Conservation (phyloP, 257 asterid genomes). For the Plantago major region DNA sequence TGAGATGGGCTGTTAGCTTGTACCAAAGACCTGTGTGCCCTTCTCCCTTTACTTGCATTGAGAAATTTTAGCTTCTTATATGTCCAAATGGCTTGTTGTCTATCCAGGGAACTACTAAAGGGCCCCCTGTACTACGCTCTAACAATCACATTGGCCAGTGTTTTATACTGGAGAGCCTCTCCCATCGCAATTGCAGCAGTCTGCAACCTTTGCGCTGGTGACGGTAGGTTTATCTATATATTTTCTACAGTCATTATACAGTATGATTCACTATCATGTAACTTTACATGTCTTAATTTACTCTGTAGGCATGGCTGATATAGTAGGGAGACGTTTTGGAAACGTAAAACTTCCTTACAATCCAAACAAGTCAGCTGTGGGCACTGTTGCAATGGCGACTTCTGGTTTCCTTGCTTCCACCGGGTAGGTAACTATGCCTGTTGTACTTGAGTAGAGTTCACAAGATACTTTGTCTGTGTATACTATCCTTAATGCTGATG, state of each 20-base stretch:
- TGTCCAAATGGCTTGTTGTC: constrained; percentile 8
- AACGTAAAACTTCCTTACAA: constrained; percentile 77
- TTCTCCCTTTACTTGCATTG: background rate
- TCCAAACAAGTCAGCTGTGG: constrained; percentile 57
- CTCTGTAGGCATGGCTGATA: constrained; percentile 74
- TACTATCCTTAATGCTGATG: constrained; percentile 10
- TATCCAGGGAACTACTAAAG: constrained; percentile 84
- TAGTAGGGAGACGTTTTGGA: constrained; percentile 83
- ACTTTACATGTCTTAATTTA: background rate
- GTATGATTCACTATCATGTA: background rate
- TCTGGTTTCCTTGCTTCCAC: constrained; percentile 81
- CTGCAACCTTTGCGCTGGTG: constrained; percentile 95
- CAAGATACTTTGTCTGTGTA: background rate
- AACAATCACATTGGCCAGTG: constrained; percentile 69
- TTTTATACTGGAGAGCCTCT: constrained; percentile 83
- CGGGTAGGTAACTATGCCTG: constrained; percentile 48
- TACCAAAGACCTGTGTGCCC: too few species aligned
- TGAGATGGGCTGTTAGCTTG: too few species aligned
- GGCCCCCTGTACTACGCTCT: constrained; percentile 89
- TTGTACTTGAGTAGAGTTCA: background rate
- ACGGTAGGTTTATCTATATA: constrained; percentile 43
- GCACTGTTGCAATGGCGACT: constrained; percentile 68
- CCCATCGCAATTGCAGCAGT: constrained; percentile 81
- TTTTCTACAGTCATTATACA: background rate
- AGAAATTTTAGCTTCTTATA: constrained; percentile 21